Conservation (phyloP, 179 eudicot species). For the Patellifolia procumbens region DNA sequence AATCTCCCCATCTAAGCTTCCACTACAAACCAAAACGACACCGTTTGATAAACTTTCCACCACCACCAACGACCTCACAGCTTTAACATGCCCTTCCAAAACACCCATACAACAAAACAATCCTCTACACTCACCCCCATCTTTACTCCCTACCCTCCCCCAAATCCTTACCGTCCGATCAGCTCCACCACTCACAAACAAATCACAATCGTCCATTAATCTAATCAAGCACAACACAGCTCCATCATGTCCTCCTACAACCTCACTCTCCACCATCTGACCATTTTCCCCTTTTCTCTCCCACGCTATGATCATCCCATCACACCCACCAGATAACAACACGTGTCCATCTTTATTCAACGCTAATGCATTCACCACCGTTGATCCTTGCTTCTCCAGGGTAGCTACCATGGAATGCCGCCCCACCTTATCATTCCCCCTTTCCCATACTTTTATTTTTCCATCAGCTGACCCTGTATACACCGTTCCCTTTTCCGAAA, state of each 20-base stretch:
- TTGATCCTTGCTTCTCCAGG: slow-evolving; percentile 25
- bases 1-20: slow-evolving; percentile 40
- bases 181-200: slow-evolving; percentile 41
- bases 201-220: slow-evolving; percentile 25
- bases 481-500: slow-evolving; percentile 26
- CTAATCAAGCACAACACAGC: slow-evolving; percentile 37
- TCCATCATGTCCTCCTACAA: slow-evolving; percentile 33
- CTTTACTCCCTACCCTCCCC: slow-evolving; percentile 25
- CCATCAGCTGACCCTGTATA: slow-evolving; percentile 44
- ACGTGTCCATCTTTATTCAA: slow-evolving; percentile 26
- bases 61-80: slow-evolving; percentile 37
- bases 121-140: not conserved
- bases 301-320: slow-evolving; percentile 37
- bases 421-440: slow-evolving; percentile 7
- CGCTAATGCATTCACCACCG: slow-evolving; percentile 36
- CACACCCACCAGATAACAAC: slow-evolving; percentile 39
- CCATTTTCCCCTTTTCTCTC: slow-evolving; percentile 22
- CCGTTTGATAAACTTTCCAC: slow-evolving; percentile 7
- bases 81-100: slow-evolving; percentile 36
- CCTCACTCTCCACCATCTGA: slow-evolving; percentile 30
- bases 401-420: slow-evolving; percentile 21
- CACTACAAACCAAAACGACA: slow-evolving; percentile 36
- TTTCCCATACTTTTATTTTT: slow-evolving; percentile 29
- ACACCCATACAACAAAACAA: slow-evolving; percentile 33
- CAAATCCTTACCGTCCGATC: slow-evolving; percentile 47